These are phyloP conservation scores for Aquilaria malaccensis DNA, from an alignment of 345 rosid genomes.

Conservation along the genomic window DNA sequence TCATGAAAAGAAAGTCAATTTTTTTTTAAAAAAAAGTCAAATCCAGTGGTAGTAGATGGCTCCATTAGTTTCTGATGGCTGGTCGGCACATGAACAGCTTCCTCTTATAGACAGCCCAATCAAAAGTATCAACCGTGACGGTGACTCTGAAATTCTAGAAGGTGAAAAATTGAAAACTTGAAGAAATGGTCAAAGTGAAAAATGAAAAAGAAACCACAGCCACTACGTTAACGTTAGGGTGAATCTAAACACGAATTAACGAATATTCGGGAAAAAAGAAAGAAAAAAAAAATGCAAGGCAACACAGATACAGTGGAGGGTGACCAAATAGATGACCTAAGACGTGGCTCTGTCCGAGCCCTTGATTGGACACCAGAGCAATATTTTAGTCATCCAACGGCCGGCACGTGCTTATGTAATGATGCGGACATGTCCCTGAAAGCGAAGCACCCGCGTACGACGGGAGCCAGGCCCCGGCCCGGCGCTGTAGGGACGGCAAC, in stretches of 20 bases:
- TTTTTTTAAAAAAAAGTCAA: too few relatives aligned
- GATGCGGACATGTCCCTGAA: conserved; percentile 18
- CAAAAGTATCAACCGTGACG: conserved; percentile 1
- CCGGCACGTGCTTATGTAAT: conserved; percentile 18
- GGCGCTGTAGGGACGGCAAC: conserved; percentile 24
- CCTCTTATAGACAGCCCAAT: too few relatives aligned
- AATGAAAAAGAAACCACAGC: too few relatives aligned
- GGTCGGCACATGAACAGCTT: too few relatives aligned
- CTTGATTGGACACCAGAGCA: conserved; percentile 3
- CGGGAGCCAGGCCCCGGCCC: not conserved
- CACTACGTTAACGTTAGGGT: too few relatives aligned
- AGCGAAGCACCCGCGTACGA: conserved; percentile 11
- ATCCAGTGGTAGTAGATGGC: too few relatives aligned
- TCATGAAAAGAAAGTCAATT: too few relatives aligned
- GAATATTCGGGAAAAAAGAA: not conserved
- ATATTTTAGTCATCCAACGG: conserved; percentile 17
- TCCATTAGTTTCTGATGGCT: too few relatives aligned
- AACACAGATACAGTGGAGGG: not conserved
- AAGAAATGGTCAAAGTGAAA: too few relatives aligned
- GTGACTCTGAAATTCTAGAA: conserved; percentile 8
- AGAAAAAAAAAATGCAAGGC: not conserved
- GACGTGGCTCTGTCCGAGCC: conserved; percentile 14
- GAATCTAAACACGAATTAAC: too few relatives aligned
- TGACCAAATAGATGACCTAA: conserved; percentile 4
- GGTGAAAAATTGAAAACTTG: not conserved